phyloP scores from a whole-genome alignment of 495 filamentous ascomycete species.

The Tirmania nivea region DNA sequence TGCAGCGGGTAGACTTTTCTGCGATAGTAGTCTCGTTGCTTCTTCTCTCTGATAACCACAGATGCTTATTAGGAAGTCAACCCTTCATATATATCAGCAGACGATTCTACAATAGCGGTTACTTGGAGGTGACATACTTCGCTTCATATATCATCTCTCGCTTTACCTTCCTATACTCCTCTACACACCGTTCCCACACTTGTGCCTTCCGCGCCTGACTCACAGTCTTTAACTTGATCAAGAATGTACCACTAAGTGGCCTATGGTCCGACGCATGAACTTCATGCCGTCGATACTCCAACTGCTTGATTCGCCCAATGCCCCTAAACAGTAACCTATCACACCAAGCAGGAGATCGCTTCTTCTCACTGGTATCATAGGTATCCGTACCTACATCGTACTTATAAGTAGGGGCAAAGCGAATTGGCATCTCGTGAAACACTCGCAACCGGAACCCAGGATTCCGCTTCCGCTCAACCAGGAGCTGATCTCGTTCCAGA shows the following conservation, averaged over 20 bases:
- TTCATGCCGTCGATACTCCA: conserved; percentile 75
- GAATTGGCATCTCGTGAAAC: conserved; percentile 69
- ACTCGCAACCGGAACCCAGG: conserved; percentile 69
- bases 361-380: conserved; percentile 89
- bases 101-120: too few species aligned
- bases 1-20: too few species aligned
- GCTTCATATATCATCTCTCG: conserved; percentile 38
- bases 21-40: too few species aligned
- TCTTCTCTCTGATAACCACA: conserved; percentile 7
- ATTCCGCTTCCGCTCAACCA: conserved; percentile 66
- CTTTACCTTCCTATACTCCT: conserved; percentile 49
- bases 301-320: conserved; percentile 57
- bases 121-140: conserved; percentile 20
- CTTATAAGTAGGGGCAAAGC: conserved; percentile 91
- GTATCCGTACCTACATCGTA: conserved; percentile 89
- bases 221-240: conserved; percentile 61
- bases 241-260: conserved; percentile 70
- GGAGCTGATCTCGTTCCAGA: conserved; percentile 83
- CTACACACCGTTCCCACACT: conserved; percentile 47
- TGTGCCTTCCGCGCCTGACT: conserved; percentile 37
- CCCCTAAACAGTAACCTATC: conserved; percentile 80
- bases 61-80: conserved; percentile 17
- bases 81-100: conserved; percentile 2
- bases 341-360: conserved; percentile 90
- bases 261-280: conserved; percentile 78